Evolutionary conservation across 805 yeast genomes (phyloP), one percentile per base, ranked within the genome.

Genomic region (Lipomyces starkeyi): DNA sequence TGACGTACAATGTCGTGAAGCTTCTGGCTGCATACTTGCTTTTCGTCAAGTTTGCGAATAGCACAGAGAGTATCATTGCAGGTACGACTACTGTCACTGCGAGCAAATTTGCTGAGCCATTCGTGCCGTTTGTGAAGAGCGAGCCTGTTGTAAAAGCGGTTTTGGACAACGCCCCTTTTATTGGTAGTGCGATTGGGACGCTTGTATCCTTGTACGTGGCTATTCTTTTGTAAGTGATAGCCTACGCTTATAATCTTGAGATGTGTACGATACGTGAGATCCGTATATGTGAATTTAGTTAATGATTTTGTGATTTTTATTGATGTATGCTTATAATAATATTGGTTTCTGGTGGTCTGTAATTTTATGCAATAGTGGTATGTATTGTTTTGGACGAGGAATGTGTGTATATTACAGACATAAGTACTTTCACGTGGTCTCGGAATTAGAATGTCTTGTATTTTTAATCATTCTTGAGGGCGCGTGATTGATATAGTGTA

Each of bases 61-160:
- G 63, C 4, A 9, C 62, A 9, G 70, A 60, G 25, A 47, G 32
- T 52, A 35, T 66, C 47, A 58, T 66, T 32, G 52, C 61, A 3
- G 69, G 9, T 29, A 29, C 32, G 7, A 29, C 32, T 29, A 29
- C 62, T 25, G 65, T 61, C 35, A 57, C 63, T 9, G 65, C 63
- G 11, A 53, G 56, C 57, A 55, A 34, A 13, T 25, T 62, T n/a
- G 34, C 37, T 32, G 61, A 20, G n/a, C 59, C 74, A 58, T 76
- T 73, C 9, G 73, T 77, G 71, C 87, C 90, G 55, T 82, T 80
- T 1, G 66, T 70, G 0, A 81, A 67, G 5, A 88, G 87, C 64
- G 81, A 81, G 17, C 49, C 57, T n/a, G n/a, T 61, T 14, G 63
- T 68, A 29, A 56, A 34, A 32, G 62, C 56, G 1, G 56, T 59